Percentiles rank a stretch among this genome's conserved stretches.
phyloP scores from a whole-genome alignment of 2,329 filamentous ascomycete genomes.

The Botrytis fabae region DNA sequence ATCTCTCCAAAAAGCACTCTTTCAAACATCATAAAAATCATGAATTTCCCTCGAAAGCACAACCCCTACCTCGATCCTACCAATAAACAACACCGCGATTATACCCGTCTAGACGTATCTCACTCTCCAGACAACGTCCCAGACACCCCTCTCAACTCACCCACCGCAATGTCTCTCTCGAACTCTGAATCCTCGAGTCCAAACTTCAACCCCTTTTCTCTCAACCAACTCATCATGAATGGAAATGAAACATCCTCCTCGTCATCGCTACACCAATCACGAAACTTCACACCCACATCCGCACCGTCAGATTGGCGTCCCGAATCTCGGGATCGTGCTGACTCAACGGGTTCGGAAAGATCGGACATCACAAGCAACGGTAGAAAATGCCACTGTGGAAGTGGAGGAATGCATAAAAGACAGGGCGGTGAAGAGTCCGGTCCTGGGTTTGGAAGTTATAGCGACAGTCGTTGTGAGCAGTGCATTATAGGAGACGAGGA shows the following conservation, averaged over 20 bases:
- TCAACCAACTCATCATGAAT: constrained; percentile 21
- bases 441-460: neutral
- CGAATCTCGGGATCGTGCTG: neutral
- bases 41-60: constrained; percentile 15
- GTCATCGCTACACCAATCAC: neutral
- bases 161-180: constrained; percentile 10
- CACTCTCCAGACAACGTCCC: constrained; percentile 17
- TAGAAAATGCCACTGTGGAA: neutral
- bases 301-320: constrained; percentile 14
- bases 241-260: neutral
- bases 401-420: neutral
- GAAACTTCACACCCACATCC: constrained; percentile 2
- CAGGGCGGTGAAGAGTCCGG: no score
- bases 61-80: constrained; percentile 19
- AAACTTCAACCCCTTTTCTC: constrained; percentile 2
- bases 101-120: constrained; percentile 11
- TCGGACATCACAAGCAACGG: neutral
- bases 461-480: neutral
- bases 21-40: neutral
- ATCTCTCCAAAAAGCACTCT: neutral
- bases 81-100: constrained; percentile 15
- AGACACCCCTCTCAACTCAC: constrained; percentile 22
- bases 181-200: neutral
- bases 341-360: neutral
- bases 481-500: neutral